Base-by-base conservation (phyloP, 768 basidiomycete species). In the Fomitopsis pulvina region DNA sequence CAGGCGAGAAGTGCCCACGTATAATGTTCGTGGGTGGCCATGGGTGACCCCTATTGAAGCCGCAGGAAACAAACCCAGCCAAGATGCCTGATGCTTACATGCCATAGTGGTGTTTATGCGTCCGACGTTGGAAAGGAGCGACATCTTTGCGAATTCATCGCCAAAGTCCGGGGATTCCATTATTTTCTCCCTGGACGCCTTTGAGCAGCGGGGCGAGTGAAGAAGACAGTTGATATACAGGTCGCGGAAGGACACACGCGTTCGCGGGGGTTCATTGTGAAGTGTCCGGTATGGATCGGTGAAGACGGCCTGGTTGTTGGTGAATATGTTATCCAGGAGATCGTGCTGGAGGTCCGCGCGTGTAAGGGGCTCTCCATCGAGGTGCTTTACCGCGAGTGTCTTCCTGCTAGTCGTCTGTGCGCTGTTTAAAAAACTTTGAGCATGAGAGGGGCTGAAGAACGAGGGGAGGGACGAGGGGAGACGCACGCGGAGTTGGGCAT, bases 31-130 rank as follows among this genome's bases (percentile, higher is more conserved):
- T 34, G 32, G 32, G 32, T 34, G 10, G 45, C 27, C 45, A 32
- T n/a, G 6, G 45, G 12, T 21, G 18, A 22, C 28, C 26, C 25
- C 20, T 18, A 26, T 26, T 25, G 18, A 26, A n/a, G 25, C n/a
- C 34, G 34, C 18, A 37, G 34, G 34, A 16, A 18, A 37, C 18
- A n/a, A n/a, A n/a, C 34, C 6, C 22, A 38, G 46, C 12, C n/a
- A 16, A 8, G 32, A n/a, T 37, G 37, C 39, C 7, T 12, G 14
- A 45, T 34, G 63, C 82, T 66, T 61, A 89, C 87, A 91, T 52
- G 87, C 87, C 77, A 88, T 81, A 4, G 87, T 90, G 4, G 87
- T 86, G 61, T 87, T 87, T 56, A 90, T 78, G 48, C 87, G 71
- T 25, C 86, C 86, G n/a, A 88, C 80, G 57, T 90, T 90, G 20